phyloP scores from a whole-genome alignment of 1,139 yeast species.

The Arxiozyma bovina region DNA sequence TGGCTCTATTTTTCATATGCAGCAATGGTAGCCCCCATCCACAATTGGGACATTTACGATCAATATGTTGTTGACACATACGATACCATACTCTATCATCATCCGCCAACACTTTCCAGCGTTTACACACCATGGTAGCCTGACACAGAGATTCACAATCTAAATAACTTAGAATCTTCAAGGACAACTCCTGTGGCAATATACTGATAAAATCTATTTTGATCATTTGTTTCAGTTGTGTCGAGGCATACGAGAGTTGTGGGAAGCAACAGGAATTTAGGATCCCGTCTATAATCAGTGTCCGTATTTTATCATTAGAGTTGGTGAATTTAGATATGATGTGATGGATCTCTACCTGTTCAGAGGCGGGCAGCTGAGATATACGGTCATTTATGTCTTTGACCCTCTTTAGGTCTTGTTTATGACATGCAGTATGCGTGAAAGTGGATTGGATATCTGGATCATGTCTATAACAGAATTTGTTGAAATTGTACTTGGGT shows the following conservation, averaged over 20 bases:
- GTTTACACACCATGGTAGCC: constrained; percentile 84
- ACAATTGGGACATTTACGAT: constrained; percentile 92
- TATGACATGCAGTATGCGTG: constrained; percentile 34
- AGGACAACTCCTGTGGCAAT: constrained; percentile 75
- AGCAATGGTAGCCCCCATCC: constrained; percentile 97
- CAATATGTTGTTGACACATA: constrained; percentile 97
- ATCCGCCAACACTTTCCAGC: constrained; percentile 85
- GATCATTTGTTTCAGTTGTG: constrained; percentile 68
- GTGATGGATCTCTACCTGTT: constrained; percentile 59
- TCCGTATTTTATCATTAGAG: constrained; percentile 34
- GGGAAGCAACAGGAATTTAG: constrained; percentile 92
- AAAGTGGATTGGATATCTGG: constrained; percentile 51
- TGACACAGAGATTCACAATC: constrained; percentile 87
- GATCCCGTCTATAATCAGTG: constrained; percentile 71
- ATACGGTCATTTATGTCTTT: constrained; percentile 52
- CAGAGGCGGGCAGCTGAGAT: constrained; percentile 74
- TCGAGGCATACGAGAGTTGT: constrained; percentile 73
- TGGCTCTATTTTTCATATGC: constrained; percentile 50
- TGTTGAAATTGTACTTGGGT: constrained; percentile 30
- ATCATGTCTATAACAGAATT: constrained; percentile 84
- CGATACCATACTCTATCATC: constrained; percentile 97
- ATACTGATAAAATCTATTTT: constrained; percentile 82
- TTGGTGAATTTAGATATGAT: constrained; percentile 41
- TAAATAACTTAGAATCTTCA: constrained; percentile 76
- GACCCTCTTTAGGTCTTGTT: constrained; percentile 47